Percentiles rank a stretch among this genome's conserved stretches.
These are phyloP conservation scores for Phoenix dactylifera DNA, from an alignment of 176 grass and related monocot genomes.

Conservation along the genomic window DNA sequence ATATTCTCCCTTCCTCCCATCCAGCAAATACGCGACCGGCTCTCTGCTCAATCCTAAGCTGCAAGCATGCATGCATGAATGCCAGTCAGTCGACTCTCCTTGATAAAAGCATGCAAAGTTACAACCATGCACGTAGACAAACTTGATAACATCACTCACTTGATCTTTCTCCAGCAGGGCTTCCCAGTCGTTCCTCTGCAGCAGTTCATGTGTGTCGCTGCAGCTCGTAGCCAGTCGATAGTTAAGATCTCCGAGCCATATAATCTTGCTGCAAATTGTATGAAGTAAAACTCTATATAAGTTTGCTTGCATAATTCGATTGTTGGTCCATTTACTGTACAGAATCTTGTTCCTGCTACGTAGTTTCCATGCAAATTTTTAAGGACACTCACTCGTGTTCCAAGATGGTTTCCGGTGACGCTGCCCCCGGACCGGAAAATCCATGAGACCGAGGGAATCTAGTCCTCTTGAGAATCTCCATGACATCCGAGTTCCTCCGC, in stretches of 20 bases:
- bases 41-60: conserved; percentile 55
- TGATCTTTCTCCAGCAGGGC: conserved; percentile 63
- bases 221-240: conserved; percentile 38
- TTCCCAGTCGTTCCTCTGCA: conserved; percentile 54
- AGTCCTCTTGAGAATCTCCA: conserved; percentile 68
- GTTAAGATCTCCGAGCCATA: conserved; percentile 91
- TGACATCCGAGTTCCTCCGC: conserved; percentile 61
- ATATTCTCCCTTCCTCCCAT: conserved; percentile 76
- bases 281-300: too few species aligned
- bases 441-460: conserved; percentile 29
- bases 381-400: conserved; percentile 61
- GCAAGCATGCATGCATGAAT: conserved; percentile 10
- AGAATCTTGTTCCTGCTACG: too few species aligned
- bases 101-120: too few species aligned
- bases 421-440: background rate
- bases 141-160: conserved; percentile 9
- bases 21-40: conserved; percentile 62
- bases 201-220: conserved; percentile 20
- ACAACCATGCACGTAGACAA: background rate
- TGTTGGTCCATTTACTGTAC: too few species aligned
- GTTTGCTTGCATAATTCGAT: too few species aligned
- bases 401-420: conserved; percentile 61
- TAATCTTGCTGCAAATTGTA: conserved; percentile 44
- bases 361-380: too few species aligned
- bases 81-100: too few species aligned